Base-by-base conservation (phyloP, 495 filamentous ascomycete species). In the Aspergillus taichungensis region DNA sequence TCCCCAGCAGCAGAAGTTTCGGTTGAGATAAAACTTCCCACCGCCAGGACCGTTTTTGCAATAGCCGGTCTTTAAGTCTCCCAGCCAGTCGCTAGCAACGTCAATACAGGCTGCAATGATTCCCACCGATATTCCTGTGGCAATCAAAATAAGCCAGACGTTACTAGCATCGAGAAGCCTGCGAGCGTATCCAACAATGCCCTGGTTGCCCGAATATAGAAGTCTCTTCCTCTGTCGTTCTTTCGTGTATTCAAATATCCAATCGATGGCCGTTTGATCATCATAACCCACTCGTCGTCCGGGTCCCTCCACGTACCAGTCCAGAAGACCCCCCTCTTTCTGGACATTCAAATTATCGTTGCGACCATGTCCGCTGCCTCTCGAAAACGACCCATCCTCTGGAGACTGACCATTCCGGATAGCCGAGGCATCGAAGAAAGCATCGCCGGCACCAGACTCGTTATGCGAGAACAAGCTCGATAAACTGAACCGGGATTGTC, bases 211-310 rank as follows among this genome's bases (percentile, higher is more conserved):
- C 3, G 82, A 79, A 41, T 78, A 82, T 8, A 98, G 71, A 11
- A 85, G 70, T 7, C 88, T 76, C 51, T 92, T 76, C 34, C 92
- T 78, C 62, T 95, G 88, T 12, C 92, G 77, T 64, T 98, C 92
- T 63, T 96, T 96, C 18, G 88, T 92, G 61, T 98, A 95, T 64
- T 98, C 92, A 59, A 95, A 97, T 54, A 96, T 97, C 92, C 92
- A 98, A 68, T 98, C 92, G 62, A 98, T 98, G 10, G 94, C 92
- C 10, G 94, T 96, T 56, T 96, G 74, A 68, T 98, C 86, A 53
- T 95, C 92, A 64, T 98, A 98, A 40, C 85, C 89, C 24, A 96
- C 89, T 55, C 92, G 80, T 40, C 90, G 76, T 2, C 92, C 92
- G 5, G 88, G 89, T 5, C 87, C 88, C 64, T 96, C 90, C 34